A percentile compares a stretch with the other conserved stretches of the same genome.
Conservation (phyloP, 352 stramenopile species). For the Pythium coloratum region DNA sequence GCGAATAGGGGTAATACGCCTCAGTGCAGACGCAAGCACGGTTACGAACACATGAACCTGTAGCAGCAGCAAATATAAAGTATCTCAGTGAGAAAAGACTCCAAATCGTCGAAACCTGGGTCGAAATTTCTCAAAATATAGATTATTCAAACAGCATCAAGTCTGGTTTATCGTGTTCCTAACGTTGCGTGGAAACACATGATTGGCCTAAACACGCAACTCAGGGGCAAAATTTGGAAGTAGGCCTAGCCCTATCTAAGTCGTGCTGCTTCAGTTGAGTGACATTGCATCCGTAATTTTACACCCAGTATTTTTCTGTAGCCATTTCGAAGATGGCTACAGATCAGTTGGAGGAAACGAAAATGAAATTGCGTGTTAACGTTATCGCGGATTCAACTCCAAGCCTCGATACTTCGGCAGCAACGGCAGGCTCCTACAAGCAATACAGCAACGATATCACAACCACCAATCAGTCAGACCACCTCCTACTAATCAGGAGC, state of each 20-base stretch:
- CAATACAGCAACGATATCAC: neutral
- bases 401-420: constrained; percentile 21
- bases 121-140: too few species aligned
- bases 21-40: neutral
- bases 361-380: neutral
- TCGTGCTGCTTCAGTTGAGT: neutral
- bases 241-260: neutral
- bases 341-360: neutral
- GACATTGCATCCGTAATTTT: neutral
- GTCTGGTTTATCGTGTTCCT: neutral
- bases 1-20: constrained; percentile 1
- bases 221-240: neutral
- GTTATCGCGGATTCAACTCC: constrained; percentile 13
- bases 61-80: neutral
- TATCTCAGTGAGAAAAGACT: neutral
- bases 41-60: neutral
- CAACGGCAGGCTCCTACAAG: constrained; percentile 28
- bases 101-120: too few species aligned
- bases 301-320: neutral
- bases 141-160: too few species aligned
- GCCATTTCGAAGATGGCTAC: constrained; percentile 1
- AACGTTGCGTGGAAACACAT: neutral
- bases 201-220: neutral
- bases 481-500: neutral
- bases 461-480: neutral